Evolutionary conservation across 2,329 filamentous ascomycete genomes (phyloP).

Genomic region (Eutypa lata): DNA sequence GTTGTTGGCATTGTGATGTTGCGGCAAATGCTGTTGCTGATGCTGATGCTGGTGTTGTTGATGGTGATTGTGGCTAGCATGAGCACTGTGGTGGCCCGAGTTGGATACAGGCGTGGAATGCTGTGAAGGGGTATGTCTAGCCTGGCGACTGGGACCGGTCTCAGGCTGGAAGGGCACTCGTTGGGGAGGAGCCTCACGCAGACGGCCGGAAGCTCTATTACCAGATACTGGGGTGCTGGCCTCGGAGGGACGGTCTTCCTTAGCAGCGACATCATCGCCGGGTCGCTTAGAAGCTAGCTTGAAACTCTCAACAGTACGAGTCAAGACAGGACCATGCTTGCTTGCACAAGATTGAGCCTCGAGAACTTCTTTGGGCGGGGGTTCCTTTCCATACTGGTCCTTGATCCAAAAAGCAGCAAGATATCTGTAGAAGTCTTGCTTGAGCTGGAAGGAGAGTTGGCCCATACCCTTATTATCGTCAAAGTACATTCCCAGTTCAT

Average conservation of each 20-base stretch:
- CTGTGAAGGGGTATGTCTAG: conserved; percentile 53
- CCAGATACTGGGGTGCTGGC: conserved; percentile 44
- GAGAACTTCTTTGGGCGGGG: conserved; percentile 82
- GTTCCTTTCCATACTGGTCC: conserved; percentile 72
- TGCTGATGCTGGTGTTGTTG: conserved; percentile 22
- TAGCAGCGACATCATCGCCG: conserved; percentile 57
- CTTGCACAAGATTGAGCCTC: conserved; percentile 75
- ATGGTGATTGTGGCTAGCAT: conserved; percentile 18
- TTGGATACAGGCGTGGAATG: conserved; percentile 28
- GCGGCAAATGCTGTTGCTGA: conserved; percentile 21
- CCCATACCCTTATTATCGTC: conserved; percentile 61
- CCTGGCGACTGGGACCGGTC: conserved; percentile 60
- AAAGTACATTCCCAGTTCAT: conserved; percentile 71
- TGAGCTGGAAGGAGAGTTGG: conserved; percentile 81
- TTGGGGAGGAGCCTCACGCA: conserved; percentile 81
- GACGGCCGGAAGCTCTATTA: conserved; percentile 58
- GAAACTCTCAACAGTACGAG: conserved; percentile 76
- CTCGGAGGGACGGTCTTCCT: conserved; percentile 57
- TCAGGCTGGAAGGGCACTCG: conserved; percentile 84
- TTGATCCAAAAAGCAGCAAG: conserved; percentile 84
- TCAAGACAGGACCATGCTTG: conserved; percentile 77
- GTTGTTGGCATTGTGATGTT: conserved; percentile 26
- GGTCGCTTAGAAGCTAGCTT: conserved; percentile 50
- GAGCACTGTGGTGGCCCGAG: conserved; percentile 18
- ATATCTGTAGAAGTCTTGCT: conserved; percentile 87